phyloP scores from a whole-genome alignment of 1,139 yeast species.

The Geotrichum reessii region DNA sequence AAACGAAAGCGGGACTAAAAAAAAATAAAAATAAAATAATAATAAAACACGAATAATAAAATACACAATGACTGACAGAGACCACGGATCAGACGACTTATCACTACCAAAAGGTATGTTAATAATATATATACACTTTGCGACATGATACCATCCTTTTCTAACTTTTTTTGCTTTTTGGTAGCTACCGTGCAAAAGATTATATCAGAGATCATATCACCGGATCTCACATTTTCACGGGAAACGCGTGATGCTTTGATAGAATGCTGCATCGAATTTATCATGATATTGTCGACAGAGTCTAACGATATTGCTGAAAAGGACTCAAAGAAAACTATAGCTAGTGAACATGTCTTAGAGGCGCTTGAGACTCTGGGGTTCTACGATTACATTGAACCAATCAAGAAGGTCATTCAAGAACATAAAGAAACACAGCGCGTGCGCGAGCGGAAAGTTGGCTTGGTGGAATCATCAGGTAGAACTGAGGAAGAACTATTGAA shows the following conservation, averaged over 20 bases:
- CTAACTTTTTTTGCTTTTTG: background rate
- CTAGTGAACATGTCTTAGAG: conserved; percentile 90
- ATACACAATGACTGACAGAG: conserved; percentile 15
- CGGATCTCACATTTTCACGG: conserved; percentile 79
- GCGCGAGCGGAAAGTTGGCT: conserved; percentile 88
- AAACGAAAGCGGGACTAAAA: background rate
- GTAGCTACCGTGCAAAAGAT: conserved; percentile 93
- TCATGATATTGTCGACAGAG: conserved; percentile 89
- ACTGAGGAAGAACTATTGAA: conserved; percentile 85
- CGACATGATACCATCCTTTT: background rate
- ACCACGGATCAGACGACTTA: conserved; percentile 18
- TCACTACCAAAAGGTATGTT: conserved; percentile 16
- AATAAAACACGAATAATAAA: background rate
- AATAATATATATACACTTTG: background rate
- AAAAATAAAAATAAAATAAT: background rate
- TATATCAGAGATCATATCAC: conserved; percentile 80
- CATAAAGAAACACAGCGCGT: conserved; percentile 75
- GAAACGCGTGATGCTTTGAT: conserved; percentile 95
- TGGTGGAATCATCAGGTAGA: conserved; percentile 87
- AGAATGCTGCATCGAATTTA: conserved; percentile 92
- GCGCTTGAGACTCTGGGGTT: conserved; percentile 89
- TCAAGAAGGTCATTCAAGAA: conserved; percentile 74
- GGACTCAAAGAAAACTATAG: conserved; percentile 93
- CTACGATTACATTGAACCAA: conserved; percentile 72
- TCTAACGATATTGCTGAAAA: conserved; percentile 95